phyloP scores from a whole-genome alignment of 495 filamentous ascomycete species.

The Penicillium daleae region DNA sequence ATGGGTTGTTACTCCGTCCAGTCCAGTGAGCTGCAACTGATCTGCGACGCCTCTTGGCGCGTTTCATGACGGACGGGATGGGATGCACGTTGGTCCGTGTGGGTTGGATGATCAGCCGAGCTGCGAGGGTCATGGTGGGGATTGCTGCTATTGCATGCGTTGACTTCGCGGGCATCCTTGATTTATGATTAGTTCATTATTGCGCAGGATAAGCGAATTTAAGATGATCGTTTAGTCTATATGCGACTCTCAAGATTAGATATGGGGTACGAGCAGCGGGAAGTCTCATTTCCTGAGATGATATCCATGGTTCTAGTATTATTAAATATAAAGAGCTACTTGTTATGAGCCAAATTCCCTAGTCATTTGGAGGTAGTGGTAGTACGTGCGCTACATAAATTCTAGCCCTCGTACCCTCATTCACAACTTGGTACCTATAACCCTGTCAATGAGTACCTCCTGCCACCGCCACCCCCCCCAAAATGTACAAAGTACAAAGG shows the following conservation, averaged over 20 bases:
- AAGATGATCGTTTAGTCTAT: background rate
- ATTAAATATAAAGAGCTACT: too few species aligned
- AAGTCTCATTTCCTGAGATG: background rate
- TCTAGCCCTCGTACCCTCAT: background rate
- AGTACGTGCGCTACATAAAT: background rate
- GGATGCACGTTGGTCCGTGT: constrained; percentile 32
- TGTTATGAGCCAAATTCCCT: too few species aligned
- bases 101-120: constrained; percentile 21
- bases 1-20: background rate
- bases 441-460: background rate
- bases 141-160: too few species aligned
- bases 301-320: background rate
- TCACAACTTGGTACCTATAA: background rate
- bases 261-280: background rate
- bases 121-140: background rate
- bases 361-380: background rate
- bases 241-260: background rate
- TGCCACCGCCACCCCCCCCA: background rate
- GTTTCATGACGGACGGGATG: constrained; percentile 32
- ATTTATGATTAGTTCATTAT: background rate
- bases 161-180: background rate
- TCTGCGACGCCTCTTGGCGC: constrained; percentile 30
- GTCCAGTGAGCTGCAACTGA: constrained; percentile 19
- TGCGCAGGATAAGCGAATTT: background rate
- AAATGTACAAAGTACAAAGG: background rate